Conservation (phyloP, 345 rosid species). For the Barbarea vulgaris region DNA sequence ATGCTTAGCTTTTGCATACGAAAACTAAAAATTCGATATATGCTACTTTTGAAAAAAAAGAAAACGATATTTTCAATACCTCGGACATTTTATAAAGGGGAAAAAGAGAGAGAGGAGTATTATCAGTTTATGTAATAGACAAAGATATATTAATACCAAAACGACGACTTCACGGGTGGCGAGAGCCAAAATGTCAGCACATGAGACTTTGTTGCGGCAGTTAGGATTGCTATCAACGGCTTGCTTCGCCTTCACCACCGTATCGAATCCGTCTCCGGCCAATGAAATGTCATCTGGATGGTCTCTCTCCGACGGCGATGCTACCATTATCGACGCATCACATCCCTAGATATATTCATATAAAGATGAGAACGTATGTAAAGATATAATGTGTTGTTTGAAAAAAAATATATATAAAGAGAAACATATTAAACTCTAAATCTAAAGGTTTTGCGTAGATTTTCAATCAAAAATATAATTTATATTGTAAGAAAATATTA, state of each 20-base stretch:
- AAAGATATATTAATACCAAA: slow-evolving; percentile 38
- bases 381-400: neutral
- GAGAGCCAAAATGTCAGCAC: slow-evolving; percentile 89
- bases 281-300: slow-evolving; percentile 43
- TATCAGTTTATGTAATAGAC: neutral
- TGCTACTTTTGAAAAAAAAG: neutral
- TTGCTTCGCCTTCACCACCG: slow-evolving; percentile 79
- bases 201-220: slow-evolving; percentile 92
- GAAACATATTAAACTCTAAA: neutral
- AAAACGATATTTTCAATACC: slow-evolving; percentile 26
- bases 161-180: slow-evolving; percentile 81
- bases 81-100: slow-evolving; percentile 15
- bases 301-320: slow-evolving; percentile 43
- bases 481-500: neutral
- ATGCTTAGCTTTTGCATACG: neutral
- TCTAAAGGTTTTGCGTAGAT: neutral
- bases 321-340: slow-evolving; percentile 43
- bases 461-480: neutral
- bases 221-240: slow-evolving; percentile 67
- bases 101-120: neutral
- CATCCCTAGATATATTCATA: slow-evolving; percentile 40
- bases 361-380: neutral
- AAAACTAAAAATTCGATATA: neutral
- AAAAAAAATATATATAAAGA: neutral
- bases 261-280: slow-evolving; percentile 71